Percentiles rank a stretch among this genome's conserved stretches.
These are phyloP conservation scores for Monilinia fructicola DNA, from an alignment of 2,329 filamentous ascomycete genomes.

Conservation along the genomic window DNA sequence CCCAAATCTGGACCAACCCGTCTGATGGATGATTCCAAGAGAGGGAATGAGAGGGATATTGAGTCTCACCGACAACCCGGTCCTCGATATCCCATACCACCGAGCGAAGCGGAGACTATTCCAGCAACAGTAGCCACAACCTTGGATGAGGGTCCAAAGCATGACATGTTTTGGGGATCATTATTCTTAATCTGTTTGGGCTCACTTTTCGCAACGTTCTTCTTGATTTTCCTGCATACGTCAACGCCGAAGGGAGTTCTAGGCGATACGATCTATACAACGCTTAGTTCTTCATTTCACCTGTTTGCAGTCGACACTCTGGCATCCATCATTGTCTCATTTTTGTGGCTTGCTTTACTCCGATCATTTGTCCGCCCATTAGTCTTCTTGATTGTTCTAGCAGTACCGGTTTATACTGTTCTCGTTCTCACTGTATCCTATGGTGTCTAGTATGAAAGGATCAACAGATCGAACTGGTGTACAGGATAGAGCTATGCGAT, in stretches of 20 bases:
- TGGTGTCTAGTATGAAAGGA: constrained; percentile 85
- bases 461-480: constrained; percentile 69
- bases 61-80: constrained; percentile 29
- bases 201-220: constrained; percentile 81
- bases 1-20: constrained; percentile 38
- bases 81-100: constrained; percentile 32
- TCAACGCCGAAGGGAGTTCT: constrained; percentile 67
- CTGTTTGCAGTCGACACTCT: constrained; percentile 89
- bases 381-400: constrained; percentile 75
- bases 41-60: constrained; percentile 30
- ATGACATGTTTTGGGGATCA: constrained; percentile 91
- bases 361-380: constrained; percentile 85
- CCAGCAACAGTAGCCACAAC: constrained; percentile 57
- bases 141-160: constrained; percentile 69
- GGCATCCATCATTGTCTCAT: constrained; percentile 81
- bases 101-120: constrained; percentile 44
- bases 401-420: constrained; percentile 84
- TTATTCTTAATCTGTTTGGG: constrained; percentile 83
- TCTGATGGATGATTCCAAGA: constrained; percentile 35
- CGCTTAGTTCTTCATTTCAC: constrained; percentile 80
- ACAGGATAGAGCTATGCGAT: constrained; percentile 90
- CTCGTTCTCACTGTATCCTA: constrained; percentile 87
- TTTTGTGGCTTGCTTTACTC: constrained; percentile 86
- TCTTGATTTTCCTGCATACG: constrained; percentile 88
- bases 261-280: constrained; percentile 93